Evolutionary conservation across 108 stramenopile genomes (phyloP).

Genomic region (Conticribra guillardii): DNA sequence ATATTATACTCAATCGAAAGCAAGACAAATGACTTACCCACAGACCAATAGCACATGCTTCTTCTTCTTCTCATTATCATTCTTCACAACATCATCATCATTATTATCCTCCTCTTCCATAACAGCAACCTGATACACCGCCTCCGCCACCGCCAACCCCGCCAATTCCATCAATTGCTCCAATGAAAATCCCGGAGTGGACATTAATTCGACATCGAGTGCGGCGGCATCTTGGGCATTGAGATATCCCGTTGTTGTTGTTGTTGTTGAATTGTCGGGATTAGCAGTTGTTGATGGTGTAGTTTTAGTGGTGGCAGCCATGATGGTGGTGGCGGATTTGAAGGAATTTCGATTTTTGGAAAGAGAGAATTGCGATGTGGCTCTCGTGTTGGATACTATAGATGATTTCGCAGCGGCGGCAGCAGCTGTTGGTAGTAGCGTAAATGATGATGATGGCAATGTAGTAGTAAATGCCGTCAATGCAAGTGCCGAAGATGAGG

Average conservation of each 20-base stretch:
- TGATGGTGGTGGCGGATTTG: not conserved
- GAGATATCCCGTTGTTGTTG: slow-evolving; percentile 78
- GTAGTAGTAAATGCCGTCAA: not conserved
- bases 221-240: slow-evolving; percentile 82
- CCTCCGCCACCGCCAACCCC: slow-evolving; percentile 92
- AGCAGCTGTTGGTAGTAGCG: not conserved
- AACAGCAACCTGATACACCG: slow-evolving; percentile 65
- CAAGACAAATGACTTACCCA: slow-evolving; percentile 41
- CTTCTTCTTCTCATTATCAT: slow-evolving; percentile 22
- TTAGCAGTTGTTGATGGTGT: not conserved
- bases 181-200: slow-evolving; percentile 89
- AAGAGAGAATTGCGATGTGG: not conserved
- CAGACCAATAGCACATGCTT: slow-evolving; percentile 56
- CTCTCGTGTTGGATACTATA: not conserved
- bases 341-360: not conserved
- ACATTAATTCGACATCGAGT: slow-evolving; percentile 95
- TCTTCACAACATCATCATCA: not conserved
- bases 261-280: too few relatives aligned
- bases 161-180: slow-evolving; percentile 99
- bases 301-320: not conserved
- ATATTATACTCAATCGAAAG: not conserved
- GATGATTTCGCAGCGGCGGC: not conserved
- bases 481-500: slow-evolving; percentile 7
- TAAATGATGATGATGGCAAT: not conserved
- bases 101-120: not conserved